A percentile compares a stretch with the other conserved stretches of the same genome.
Evolutionary conservation across 2,329 filamentous ascomycete species (phyloP).

Genomic region (Botryotinia calthae): DNA sequence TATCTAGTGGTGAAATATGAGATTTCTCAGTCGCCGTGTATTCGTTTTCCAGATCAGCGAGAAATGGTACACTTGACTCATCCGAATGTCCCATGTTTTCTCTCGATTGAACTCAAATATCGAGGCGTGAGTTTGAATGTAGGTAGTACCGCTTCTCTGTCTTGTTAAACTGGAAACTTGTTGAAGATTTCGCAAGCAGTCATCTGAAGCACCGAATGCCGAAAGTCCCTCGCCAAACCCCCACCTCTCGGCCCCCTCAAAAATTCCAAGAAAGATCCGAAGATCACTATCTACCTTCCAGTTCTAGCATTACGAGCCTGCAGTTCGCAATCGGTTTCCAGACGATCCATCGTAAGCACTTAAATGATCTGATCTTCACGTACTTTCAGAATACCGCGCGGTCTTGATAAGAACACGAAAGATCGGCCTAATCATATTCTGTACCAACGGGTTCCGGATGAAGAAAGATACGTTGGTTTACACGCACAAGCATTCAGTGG

Average conservation of each 20-base stretch:
- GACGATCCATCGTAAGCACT: background rate
- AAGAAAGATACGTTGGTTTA: slow-evolving; percentile 2
- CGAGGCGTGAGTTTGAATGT: background rate
- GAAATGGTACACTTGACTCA: slow-evolving; percentile 15
- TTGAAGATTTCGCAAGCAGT: background rate
- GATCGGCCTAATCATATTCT: background rate
- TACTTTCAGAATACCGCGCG: background rate
- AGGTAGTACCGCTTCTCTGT: background rate
- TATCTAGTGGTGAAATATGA: background rate
- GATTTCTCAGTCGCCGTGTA: background rate
- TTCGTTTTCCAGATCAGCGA: background rate
- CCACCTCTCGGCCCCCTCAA: background rate
- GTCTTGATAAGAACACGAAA: slow-evolving; percentile 7
- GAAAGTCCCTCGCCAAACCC: background rate
- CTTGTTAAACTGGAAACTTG: background rate
- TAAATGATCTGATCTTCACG: background rate
- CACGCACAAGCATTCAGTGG: background rate
- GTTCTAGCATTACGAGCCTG: background rate
- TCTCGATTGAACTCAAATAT: background rate
- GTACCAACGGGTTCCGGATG: background rate
- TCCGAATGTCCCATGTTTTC: background rate
- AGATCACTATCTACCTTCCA: slow-evolving; percentile 1
- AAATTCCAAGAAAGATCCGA: background rate
- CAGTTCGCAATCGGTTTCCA: background rate
- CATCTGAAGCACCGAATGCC: background rate